Base-by-base conservation (phyloP, 345 rosid genomes). In the Melastoma malabathricum region DNA sequence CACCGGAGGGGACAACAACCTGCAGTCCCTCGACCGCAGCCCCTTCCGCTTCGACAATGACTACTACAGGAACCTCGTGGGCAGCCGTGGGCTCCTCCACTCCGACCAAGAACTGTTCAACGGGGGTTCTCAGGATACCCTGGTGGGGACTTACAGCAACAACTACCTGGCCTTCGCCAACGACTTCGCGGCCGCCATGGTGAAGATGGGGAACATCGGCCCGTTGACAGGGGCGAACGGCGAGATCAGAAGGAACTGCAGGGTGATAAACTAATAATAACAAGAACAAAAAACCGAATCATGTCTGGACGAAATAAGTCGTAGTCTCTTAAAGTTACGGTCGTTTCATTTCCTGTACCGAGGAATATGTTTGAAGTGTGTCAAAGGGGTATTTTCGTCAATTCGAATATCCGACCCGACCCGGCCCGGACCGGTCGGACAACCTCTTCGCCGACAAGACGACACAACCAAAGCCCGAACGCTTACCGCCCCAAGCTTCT, bases 111-210 rank as follows among this genome's bases (percentile, higher is more conserved):
- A 63, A 47, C 64, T 77, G 5, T 74, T 71, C 44, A 72, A 68
- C 4, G 53, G 53, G 0, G 77, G 73, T 1, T 68, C 74, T 2
- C 62, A 64, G 17, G 64, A 74, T 17, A 52, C 72, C 6, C 50
- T 51, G 18, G 68, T 74, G 19, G 48, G 67, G 46, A 51, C 53
- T 20, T 74, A 61, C 13, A 66, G 71, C 51, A 66, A 22, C 15
- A 64, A 64, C 16, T 10, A 9, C 10, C 15, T 38, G 0, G 9
- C 51, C 2, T 74, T 77, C 45, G 15, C 23, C 0, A 44, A 18
- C 15, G 80, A 74, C 44, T 77, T 77, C 47, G 64, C 62, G 3
- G 56, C 69, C 3, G 72, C 79, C 3, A 73, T 77, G 82, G 64
- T 77, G 20, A 70, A 29, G 67, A 77, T 71, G 82, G 69, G 74